These are phyloP conservation scores for Diaporthe nobilis DNA, from an alignment of 2,329 filamentous ascomycete species.

Conservation along the genomic window DNA sequence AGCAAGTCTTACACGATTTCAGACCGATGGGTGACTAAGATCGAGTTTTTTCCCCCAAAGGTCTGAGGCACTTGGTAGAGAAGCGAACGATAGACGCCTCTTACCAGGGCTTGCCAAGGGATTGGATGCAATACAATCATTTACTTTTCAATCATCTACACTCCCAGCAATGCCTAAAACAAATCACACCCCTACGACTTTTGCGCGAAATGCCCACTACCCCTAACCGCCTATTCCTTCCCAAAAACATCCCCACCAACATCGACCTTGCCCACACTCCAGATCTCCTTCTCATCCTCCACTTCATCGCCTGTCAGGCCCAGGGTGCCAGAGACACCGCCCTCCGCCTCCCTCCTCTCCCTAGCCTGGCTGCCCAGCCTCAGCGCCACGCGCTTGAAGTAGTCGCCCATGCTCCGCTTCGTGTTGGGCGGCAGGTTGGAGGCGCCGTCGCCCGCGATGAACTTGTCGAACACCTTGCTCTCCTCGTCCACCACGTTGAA, in stretches of 20 bases:
- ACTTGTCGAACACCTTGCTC: constrained; percentile 89
- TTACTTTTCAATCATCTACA: constrained; percentile 28
- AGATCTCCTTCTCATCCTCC: constrained; percentile 95
- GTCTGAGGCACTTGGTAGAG: too few relatives aligned
- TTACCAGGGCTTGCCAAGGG: neutral
- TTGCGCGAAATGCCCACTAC: neutral
- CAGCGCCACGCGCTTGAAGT: constrained; percentile 93
- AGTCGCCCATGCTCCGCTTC: constrained; percentile 94
- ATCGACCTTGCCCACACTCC: constrained; percentile 94
- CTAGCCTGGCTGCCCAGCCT: constrained; percentile 88
- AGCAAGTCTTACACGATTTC: too few relatives aligned
- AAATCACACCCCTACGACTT: neutral
- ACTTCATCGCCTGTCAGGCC: constrained; percentile 91
- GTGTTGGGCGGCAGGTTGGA: constrained; percentile 77
- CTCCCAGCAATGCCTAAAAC: constrained; percentile 26
- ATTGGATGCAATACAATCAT: constrained; percentile 11
- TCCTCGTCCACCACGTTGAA: constrained; percentile 94
- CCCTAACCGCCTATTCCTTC: constrained; percentile 46
- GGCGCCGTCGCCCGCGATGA: constrained; percentile 77
- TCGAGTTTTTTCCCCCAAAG: too few relatives aligned
- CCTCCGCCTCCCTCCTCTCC: constrained; percentile 92
- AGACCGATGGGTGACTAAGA: too few relatives aligned
- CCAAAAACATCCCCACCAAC: constrained; percentile 73
- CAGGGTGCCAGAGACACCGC: constrained; percentile 82
- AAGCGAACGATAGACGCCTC: too few relatives aligned